These are phyloP conservation scores for Lachnellula subtilissima DNA, from an alignment of 2,329 filamentous ascomycete species.

Conservation along the genomic window DNA sequence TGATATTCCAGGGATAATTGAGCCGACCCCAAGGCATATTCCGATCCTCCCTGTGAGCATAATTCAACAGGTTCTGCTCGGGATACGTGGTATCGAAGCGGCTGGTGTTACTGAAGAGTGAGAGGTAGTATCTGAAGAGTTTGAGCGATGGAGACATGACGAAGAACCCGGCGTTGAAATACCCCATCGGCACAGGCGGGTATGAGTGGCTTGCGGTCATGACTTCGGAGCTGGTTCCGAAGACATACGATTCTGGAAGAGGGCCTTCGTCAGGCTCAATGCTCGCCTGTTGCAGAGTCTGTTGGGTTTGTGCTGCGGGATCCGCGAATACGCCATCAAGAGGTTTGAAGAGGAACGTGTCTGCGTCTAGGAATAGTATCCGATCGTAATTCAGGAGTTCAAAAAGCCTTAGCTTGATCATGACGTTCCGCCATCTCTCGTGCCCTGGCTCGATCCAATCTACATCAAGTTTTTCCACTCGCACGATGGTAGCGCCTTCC, in stretches of 20 bases:
- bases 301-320: conserved; percentile 1
- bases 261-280: conserved; percentile 26
- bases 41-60: conserved; percentile 37
- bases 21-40: conserved; percentile 40
- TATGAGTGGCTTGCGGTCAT: conserved; percentile 33
- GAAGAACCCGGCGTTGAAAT: conserved; percentile 40
- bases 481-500: conserved; percentile 35
- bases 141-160: conserved; percentile 35
- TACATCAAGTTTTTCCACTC: conserved; percentile 25
- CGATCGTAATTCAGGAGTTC: conserved; percentile 32
- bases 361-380: conserved; percentile 34
- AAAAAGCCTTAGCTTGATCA: conserved; percentile 34
- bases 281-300: background rate
- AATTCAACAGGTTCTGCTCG: conserved; percentile 42
- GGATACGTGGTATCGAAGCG: conserved; percentile 36
- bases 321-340: conserved; percentile 35
- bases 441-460: conserved; percentile 30
- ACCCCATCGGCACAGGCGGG: conserved; percentile 32
- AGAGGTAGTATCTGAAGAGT: conserved; percentile 36
- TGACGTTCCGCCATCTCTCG: conserved; percentile 25
- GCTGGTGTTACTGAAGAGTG: conserved; percentile 32
- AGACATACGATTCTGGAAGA: conserved; percentile 33
- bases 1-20: conserved; percentile 37
- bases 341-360: conserved; percentile 29
- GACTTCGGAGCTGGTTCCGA: conserved; percentile 34